Percentiles rank a stretch among this genome's conserved stretches.
Conservation (phyloP, 352 stramenopile species). For the Phytophthora multivora region DNA sequence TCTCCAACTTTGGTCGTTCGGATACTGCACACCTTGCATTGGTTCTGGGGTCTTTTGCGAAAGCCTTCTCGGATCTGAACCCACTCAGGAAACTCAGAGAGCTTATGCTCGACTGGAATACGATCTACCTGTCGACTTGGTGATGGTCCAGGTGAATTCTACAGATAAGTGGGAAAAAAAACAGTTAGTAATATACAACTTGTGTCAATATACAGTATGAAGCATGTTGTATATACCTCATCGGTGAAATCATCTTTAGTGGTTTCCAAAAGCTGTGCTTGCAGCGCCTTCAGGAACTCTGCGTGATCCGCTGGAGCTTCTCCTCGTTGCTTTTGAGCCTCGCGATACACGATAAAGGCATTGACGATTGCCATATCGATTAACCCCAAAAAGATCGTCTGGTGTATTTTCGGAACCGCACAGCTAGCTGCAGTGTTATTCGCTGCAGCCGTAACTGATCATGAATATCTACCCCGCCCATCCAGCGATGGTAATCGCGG, state of each 20-base stretch:
- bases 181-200: not conserved
- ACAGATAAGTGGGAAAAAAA: no score
- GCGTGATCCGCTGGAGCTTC: constrained; percentile 5
- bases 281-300: constrained; percentile 10
- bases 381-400: constrained; percentile 25
- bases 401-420: constrained; percentile 20
- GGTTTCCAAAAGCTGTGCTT: constrained; percentile 5
- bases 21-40: not conserved
- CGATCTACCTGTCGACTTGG: no score
- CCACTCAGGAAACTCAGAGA: not conserved
- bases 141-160: no score
- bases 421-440: constrained; percentile 22
- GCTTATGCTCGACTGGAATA: not conserved
- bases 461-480: no score
- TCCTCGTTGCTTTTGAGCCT: not conserved
- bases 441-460: constrained; percentile 21
- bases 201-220: not conserved
- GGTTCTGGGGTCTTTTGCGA: not conserved
- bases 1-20: not conserved
- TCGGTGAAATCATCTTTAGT: not conserved
- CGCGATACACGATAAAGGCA: constrained; percentile 19
- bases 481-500: constrained; percentile 13
- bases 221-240: constrained; percentile 1
- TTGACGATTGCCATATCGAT: constrained; percentile 29
- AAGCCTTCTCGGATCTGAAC: not conserved